These are phyloP conservation scores for Orbilia quercus DNA, from an alignment of 2,329 filamentous ascomycete genomes.

Conservation along the genomic window DNA sequence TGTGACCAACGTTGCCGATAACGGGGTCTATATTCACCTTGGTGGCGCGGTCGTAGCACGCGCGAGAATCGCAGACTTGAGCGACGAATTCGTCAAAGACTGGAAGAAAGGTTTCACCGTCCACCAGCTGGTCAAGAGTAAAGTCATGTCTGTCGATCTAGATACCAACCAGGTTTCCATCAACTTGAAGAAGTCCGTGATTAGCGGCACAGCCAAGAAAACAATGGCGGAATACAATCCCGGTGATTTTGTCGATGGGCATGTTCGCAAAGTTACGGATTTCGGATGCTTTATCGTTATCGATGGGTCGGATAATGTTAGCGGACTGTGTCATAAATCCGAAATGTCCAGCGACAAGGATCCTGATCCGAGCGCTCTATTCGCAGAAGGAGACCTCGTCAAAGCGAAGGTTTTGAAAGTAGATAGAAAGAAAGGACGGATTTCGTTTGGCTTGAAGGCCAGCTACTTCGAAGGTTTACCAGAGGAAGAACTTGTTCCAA, in stretches of 20 bases:
- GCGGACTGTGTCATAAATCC: slow-evolving; percentile 89
- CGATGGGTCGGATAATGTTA: slow-evolving; percentile 86
- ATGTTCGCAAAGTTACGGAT: slow-evolving; percentile 90
- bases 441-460: slow-evolving; percentile 92
- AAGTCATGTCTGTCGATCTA: slow-evolving; percentile 78
- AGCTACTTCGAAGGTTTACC: slow-evolving; percentile 80
- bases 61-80: slow-evolving; percentile 87
- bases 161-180: slow-evolving; percentile 80
- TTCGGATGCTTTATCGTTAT: slow-evolving; percentile 95
- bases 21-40: slow-evolving; percentile 86
- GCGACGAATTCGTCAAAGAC: slow-evolving; percentile 90
- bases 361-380: slow-evolving; percentile 86
- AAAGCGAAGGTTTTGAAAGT: slow-evolving; percentile 89
- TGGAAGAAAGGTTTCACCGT: slow-evolving; percentile 91
- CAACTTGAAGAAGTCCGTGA: slow-evolving; percentile 84
- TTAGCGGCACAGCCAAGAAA: slow-evolving; percentile 75
- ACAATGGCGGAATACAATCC: slow-evolving; percentile 75
- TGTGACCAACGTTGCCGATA: slow-evolving; percentile 87
- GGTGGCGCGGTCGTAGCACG: slow-evolving; percentile 84
- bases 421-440: slow-evolving; percentile 77
- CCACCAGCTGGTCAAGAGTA: slow-evolving; percentile 90
- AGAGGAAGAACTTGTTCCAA: slow-evolving; percentile 68
- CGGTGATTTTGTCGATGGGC: slow-evolving; percentile 87
- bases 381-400: slow-evolving; percentile 89
- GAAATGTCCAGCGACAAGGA: slow-evolving; percentile 89